A percentile compares a stretch with the other conserved stretches of the same genome.
Evolutionary conservation across 306 rosid genomes (phyloP).

Genomic region (Malus sylvestris): DNA sequence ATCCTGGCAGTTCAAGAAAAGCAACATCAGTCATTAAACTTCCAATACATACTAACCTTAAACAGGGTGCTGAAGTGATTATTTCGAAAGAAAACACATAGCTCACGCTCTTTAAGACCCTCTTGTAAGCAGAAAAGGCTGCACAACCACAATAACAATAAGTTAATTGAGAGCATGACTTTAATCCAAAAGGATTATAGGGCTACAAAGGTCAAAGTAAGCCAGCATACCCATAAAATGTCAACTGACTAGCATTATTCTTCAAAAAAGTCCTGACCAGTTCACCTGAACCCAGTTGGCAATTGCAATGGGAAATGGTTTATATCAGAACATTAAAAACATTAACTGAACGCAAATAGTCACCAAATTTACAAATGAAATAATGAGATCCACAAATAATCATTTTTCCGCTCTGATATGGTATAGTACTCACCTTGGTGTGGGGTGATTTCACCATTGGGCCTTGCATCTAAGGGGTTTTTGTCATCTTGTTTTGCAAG

Average conservation of each 20-base stretch:
- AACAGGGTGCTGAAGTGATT: constrained; percentile 99
- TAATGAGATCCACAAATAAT: not conserved
- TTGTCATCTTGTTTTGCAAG: constrained; percentile 83
- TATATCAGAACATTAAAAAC: constrained; percentile 1
- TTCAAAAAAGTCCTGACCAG: constrained; percentile 70
- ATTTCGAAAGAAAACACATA: constrained; percentile 93
- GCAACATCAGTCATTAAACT: constrained; percentile 9
- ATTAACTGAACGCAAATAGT: not conserved
- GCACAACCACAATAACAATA: constrained; percentile 25
- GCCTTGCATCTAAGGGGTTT: constrained; percentile 36
- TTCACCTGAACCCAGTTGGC: constrained; percentile 59
- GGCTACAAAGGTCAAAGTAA: constrained; percentile 1
- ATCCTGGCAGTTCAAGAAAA: constrained; percentile 9
- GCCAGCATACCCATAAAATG: constrained; percentile 65
- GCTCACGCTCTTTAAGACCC: constrained; percentile 91
- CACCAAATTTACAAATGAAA: not conserved
- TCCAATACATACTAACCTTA: constrained; percentile 60
- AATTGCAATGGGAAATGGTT: constrained; percentile 12
- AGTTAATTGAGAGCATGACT: constrained; percentile 4
- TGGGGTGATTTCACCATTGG: constrained; percentile 67
- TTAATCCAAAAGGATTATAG: constrained; percentile 6
- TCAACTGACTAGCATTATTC: constrained; percentile 91
- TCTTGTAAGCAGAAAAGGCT: constrained; percentile 96
- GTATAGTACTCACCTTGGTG: constrained; percentile 47
- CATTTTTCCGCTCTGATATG: not conserved